Percentiles rank a stretch among this genome's conserved stretches.
Evolutionary conservation across 768 basidiomycete genomes (phyloP).

Genomic region (Aureoboletus auriporus): DNA sequence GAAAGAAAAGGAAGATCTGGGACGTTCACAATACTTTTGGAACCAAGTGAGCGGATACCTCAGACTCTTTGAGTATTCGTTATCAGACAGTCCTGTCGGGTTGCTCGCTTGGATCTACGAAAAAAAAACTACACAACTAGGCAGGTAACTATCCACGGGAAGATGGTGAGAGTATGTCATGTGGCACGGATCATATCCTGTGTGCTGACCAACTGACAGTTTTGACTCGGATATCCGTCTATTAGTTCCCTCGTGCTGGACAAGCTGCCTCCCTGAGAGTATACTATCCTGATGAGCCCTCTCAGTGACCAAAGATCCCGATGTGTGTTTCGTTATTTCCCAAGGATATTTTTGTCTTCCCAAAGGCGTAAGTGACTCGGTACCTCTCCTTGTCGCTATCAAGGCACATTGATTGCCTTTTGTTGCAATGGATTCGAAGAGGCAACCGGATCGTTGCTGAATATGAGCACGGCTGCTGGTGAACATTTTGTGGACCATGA

Average conservation of each 20-base stretch:
- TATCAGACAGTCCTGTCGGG: constrained; percentile 57
- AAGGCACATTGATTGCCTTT: background rate
- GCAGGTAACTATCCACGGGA: constrained; percentile 53
- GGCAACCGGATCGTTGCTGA: constrained; percentile 43
- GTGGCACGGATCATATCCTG: background rate
- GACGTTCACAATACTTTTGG: constrained; percentile 15
- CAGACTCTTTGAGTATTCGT: constrained; percentile 49
- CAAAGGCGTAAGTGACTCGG: constrained; percentile 32
- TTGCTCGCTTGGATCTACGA: constrained; percentile 55
- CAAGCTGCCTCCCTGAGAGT: constrained; percentile 56
- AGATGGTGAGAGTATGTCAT: constrained; percentile 47
- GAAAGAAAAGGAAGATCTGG: constrained; percentile 23
- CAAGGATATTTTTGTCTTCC: constrained; percentile 37
- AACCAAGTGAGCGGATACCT: constrained; percentile 30
- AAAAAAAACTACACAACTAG: constrained; percentile 48
- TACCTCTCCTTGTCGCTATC: too few relatives aligned
- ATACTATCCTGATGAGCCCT: constrained; percentile 31
- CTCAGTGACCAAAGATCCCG: constrained; percentile 32
- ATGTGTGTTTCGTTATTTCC: constrained; percentile 53
- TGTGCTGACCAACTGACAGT: constrained; percentile 33
- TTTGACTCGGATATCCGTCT: constrained; percentile 56
- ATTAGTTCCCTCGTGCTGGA: constrained; percentile 55
- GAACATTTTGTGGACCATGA: constrained; percentile 62
- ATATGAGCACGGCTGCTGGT: constrained; percentile 43
- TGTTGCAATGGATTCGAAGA: constrained; percentile 39